These are phyloP conservation scores for Acanthamoeba healyi DNA, from an alignment of 208 protist genomes.

Conservation along the genomic window DNA sequence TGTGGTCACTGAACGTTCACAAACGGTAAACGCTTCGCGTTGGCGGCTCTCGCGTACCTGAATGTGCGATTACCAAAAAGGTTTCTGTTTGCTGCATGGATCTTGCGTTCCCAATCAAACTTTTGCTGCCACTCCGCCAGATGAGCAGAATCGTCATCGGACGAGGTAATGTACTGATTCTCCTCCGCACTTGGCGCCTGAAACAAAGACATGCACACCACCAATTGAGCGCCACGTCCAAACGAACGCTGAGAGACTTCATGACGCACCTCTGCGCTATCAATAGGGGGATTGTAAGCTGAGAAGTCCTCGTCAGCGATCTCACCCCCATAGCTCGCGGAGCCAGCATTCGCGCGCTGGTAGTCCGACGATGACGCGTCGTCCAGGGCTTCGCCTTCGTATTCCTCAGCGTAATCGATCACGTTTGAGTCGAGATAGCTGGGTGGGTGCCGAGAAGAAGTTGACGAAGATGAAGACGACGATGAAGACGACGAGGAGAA, in stretches of 20 bases:
- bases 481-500: background rate
- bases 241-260: too few relatives aligned
- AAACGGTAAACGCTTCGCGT: too few relatives aligned
- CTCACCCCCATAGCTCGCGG: background rate
- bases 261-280: background rate
- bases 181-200: slow-evolving; percentile 51
- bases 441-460: background rate
- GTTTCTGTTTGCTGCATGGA: slow-evolving; percentile 30
- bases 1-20: too few relatives aligned
- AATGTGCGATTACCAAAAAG: slow-evolving; percentile 60
- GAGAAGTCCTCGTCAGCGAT: slow-evolving; percentile 34
- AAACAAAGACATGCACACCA: too few relatives aligned
- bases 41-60: too few relatives aligned
- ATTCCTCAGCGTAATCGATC: background rate
- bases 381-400: background rate
- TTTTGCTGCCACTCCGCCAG: slow-evolving; percentile 15
- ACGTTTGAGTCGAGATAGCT: background rate
- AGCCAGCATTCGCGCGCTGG: background rate
- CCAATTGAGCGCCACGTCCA: too few relatives aligned
- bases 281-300: background rate
- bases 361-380: background rate
- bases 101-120: slow-evolving; percentile 67
- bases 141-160: background rate
- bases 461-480: background rate
- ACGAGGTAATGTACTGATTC: slow-evolving; percentile 1